Evolutionary conservation across 306 rosid genomes (phyloP).

Genomic region (Cucurbita pepo): DNA sequence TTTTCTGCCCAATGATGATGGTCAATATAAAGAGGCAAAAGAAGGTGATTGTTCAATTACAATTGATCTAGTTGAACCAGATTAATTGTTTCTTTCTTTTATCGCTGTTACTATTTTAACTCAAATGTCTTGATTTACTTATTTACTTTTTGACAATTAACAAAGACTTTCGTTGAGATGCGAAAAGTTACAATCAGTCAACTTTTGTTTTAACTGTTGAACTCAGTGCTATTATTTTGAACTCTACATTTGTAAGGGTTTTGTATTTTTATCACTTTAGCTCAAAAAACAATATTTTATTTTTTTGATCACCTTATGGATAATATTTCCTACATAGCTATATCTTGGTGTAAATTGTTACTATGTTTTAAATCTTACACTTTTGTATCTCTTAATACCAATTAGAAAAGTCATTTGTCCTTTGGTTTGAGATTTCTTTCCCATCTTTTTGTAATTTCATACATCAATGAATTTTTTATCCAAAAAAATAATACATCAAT

Average conservation of each 20-base stretch:
- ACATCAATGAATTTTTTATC: background rate
- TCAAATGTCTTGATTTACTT: background rate
- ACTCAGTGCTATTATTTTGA: background rate
- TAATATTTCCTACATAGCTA: background rate
- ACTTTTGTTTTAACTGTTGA: background rate
- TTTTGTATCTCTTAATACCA: background rate
- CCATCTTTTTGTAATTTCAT: background rate
- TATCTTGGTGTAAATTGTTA: background rate
- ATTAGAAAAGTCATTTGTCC: background rate
- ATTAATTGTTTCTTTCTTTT: slow-evolving; percentile 2
- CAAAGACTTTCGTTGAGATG: background rate
- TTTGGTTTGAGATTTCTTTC: background rate
- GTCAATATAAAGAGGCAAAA: slow-evolving; percentile 54
- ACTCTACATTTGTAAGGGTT: background rate
- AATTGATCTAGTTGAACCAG: slow-evolving; percentile 5
- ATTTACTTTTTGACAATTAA: background rate
- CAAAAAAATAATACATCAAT: background rate
- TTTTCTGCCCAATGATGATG: slow-evolving; percentile 67
- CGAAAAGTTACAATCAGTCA: background rate
- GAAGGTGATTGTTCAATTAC: slow-evolving; percentile 42
- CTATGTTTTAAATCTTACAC: background rate
- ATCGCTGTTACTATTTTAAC: background rate
- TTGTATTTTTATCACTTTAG: background rate
- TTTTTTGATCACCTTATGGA: background rate
- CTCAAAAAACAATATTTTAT: background rate